Percentiles rank a stretch among this genome's conserved stretches.
These are phyloP conservation scores for Clathrus columnatus DNA, from an alignment of 768 basidiomycete genomes.

Conservation along the genomic window DNA sequence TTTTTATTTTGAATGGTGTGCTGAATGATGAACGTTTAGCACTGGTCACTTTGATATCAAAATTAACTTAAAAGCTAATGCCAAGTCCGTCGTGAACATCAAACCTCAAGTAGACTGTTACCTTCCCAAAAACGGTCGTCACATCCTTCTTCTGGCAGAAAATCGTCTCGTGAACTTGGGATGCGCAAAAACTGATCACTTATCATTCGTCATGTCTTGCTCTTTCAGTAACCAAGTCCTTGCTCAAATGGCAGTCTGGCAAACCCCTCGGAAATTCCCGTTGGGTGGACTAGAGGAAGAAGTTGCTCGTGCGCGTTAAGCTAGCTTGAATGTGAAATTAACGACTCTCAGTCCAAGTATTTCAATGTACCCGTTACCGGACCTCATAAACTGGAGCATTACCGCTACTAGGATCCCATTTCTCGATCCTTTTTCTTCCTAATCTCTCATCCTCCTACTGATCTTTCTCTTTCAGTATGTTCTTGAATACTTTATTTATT, in stretches of 20 bases:
- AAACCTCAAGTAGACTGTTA: conserved; percentile 99
- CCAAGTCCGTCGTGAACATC: conserved; percentile 74
- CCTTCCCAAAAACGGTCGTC: conserved; percentile 87
- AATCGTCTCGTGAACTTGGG: conserved; percentile 99
- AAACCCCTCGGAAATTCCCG: conserved; percentile 98
- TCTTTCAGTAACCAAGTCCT: too few relatives aligned
- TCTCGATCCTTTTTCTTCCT: too few relatives aligned
- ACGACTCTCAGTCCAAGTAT: conserved; percentile 83
- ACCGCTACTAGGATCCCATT: conserved; percentile 54
- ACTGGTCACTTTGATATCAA: conserved; percentile 84
- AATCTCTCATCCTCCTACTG: too few relatives aligned
- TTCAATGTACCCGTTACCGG: too few relatives aligned
- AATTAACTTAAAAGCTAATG: conserved; percentile 95
- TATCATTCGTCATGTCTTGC: conserved; percentile 95
- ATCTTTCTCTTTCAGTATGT: too few relatives aligned
- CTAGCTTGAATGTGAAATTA: conserved; percentile 89
- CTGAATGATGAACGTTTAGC: conserved; percentile 64
- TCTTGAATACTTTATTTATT: too few relatives aligned
- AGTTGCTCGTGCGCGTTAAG: conserved; percentile 93
- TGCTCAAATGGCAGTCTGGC: too few relatives aligned
- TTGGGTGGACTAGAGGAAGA: conserved; percentile 99
- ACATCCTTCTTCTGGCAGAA: conserved; percentile 95
- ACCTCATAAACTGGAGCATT: conserved; percentile 66
- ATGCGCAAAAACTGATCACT: conserved; percentile 98
- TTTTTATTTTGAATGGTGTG: conserved; percentile 93